Evolutionary conservation across 768 basidiomycete species (phyloP).

Genomic region (Tulasnella sp.): DNA sequence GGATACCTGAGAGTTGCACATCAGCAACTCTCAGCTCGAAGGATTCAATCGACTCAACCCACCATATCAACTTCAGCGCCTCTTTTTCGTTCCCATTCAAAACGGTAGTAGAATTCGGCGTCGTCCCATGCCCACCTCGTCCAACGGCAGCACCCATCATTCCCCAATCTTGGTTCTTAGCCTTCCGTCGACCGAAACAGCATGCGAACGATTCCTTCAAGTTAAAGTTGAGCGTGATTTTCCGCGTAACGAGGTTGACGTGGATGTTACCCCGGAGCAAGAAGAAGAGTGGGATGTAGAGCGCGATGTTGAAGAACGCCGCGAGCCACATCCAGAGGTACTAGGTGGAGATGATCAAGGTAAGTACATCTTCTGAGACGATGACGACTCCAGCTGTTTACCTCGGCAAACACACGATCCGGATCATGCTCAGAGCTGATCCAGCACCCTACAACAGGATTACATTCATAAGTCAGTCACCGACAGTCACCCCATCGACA

Average conservation of each 20-base stretch:
- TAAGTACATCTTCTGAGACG: not conserved
- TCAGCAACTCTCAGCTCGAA: not conserved
- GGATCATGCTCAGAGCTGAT: conserved; percentile 4
- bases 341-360: not conserved
- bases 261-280: conserved; percentile 12
- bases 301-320: not conserved
- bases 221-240: conserved; percentile 3
- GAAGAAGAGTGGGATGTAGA: conserved; percentile 12
- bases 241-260: conserved; percentile 2
- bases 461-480: too few species aligned
- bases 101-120: not conserved
- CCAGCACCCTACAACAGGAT: conserved; percentile 14
- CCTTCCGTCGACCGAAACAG: not conserved
- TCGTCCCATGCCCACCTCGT: not conserved
- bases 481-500: not conserved
- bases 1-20: conserved; percentile 3
- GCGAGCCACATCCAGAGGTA: conserved; percentile 12
- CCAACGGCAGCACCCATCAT: not conserved
- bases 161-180: not conserved
- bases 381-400: not conserved
- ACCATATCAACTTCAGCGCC: conserved; percentile 12
- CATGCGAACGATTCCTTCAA: not conserved
- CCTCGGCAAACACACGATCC: conserved; percentile 3
- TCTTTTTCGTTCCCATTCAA: not conserved
- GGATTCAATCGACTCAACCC: not conserved